Base-by-base conservation (phyloP, 768 basidiomycete species). In the Russula earlei region DNA sequence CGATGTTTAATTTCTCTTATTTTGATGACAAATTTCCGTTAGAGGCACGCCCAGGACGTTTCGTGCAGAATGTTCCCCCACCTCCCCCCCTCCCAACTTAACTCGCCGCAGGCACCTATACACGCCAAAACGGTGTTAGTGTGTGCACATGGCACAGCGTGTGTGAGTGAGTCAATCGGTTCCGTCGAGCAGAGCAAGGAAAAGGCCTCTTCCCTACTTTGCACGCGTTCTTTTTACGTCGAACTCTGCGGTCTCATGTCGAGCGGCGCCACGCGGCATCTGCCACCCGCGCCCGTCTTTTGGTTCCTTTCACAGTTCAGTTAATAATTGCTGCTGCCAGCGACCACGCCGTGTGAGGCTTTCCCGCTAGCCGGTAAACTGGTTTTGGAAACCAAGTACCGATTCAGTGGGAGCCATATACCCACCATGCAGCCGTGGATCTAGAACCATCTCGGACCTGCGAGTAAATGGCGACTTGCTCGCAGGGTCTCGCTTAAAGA, bases 1-100 rank as follows among this genome's bases (percentile, higher is more conserved):
- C n/a, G 24, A 36, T 45, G 52, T 52, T 52, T 44, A 44, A 53
- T 36, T 25, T 44, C 24, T 44, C 44, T 53, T n/a, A 46, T 38
- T 38, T 20, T 11, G 27, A 54, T 41, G 22, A 47, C 53, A 47
- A 47, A 47, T 54, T 52, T 4, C 7, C 17, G 33, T 10, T n/a
- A 15, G 2, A n/a, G n/a, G 22, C 40, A 22, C 52, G 7, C 31
- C 52, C n/a, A n/a, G n/a, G 25, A 25, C 7, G 11, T 17, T 44
- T 36, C 24, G 43, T 46, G 27, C 52, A 46, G 52, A 54, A 46
- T 37, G 31, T 46, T 46, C 53, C 14, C 24, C 3, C 29, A 31
- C 1, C 10, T 10, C 29, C 29, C 29, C 10, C 3, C 9, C 10
- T 31, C 29, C n/a, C n/a, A n/a, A n/a, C n/a, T n/a, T 2, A 50